Evolutionary conservation across 75 land plant species (phyloP).

Genomic region (Gnetum montanum): DNA sequence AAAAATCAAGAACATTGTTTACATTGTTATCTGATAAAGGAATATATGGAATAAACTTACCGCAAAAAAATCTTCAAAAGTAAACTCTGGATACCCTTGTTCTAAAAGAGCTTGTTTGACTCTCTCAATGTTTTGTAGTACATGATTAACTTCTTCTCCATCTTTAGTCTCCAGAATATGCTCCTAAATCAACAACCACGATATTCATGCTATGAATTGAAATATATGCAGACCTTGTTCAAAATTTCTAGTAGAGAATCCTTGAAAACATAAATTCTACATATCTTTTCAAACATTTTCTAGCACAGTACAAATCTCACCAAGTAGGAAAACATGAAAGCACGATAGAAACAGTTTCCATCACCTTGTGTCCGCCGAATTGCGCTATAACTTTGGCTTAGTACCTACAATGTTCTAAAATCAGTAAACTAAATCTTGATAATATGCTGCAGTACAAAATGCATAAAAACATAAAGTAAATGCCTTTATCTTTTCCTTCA

Average conservation of each 20-base stretch:
- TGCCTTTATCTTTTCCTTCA: constrained; percentile 82
- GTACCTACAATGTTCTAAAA: constrained; percentile 38
- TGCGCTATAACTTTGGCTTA: constrained; percentile 56
- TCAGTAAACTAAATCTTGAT: too few relatives aligned
- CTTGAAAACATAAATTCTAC: neutral
- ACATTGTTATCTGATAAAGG: neutral
- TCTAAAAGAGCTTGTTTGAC: constrained; percentile 59
- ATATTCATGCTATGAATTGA: constrained; percentile 4
- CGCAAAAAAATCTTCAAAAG: constrained; percentile 89
- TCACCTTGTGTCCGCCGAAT: constrained; percentile 90
- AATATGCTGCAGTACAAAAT: neutral
- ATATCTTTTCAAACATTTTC: neutral
- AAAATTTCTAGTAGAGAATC: constrained; percentile 2
- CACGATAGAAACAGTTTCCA: constrained; percentile 94
- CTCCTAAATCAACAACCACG: constrained; percentile 53
- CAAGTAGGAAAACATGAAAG: constrained; percentile 94
- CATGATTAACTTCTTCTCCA: constrained; percentile 37
- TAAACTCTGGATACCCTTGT: constrained; percentile 83
- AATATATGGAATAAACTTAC: constrained; percentile 21
- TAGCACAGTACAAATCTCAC: constrained; percentile 20
- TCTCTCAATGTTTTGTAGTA: constrained; percentile 40
- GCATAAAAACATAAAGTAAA: neutral
- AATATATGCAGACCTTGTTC: neutral
- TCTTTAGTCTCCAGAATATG: constrained; percentile 56
- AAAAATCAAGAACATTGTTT: neutral